Evolutionary conservation across 176 grass and related monocot species (phyloP).

Genomic region (Phoenix roebelenii): DNA sequence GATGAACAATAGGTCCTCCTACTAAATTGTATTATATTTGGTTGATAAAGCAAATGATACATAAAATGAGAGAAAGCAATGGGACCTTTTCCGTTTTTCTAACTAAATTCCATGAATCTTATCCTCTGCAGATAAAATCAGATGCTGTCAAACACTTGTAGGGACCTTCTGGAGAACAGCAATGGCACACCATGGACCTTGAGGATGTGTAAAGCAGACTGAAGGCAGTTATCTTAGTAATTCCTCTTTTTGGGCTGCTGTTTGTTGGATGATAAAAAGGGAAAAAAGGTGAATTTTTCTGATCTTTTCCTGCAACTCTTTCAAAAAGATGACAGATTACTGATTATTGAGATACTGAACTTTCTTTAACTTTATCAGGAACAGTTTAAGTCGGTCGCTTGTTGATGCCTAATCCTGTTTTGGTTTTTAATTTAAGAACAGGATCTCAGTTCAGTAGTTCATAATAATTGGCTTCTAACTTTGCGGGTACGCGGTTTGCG

Average conservation of each 20-base stretch:
- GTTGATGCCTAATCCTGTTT: not conserved
- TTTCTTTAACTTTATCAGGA: not conserved
- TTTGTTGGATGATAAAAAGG: not conserved
- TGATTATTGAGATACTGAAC: too few relatives aligned
- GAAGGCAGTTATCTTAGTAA: not conserved
- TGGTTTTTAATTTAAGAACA: not conserved
- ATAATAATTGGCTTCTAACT: not conserved
- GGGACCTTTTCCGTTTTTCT: not conserved
- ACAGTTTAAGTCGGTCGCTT: not conserved
- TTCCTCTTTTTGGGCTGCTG: conserved; percentile 1
- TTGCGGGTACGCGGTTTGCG: not conserved
- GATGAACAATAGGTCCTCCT: not conserved
- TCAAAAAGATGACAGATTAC: too few relatives aligned
- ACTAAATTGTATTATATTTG: not conserved
- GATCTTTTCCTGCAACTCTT: not conserved
- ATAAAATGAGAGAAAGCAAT: not conserved
- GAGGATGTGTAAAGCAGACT: not conserved
- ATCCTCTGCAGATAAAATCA: not conserved
- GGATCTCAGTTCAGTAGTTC: conserved; percentile 1
- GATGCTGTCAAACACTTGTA: too few relatives aligned
- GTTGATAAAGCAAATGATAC: not conserved
- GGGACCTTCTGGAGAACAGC: not conserved
- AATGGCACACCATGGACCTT: not conserved
- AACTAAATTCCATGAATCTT: not conserved
- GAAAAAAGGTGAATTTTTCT: not conserved